Evolutionary conservation across 2,329 filamentous ascomycete species (phyloP).

Genomic region (Juglanconis oblonga): DNA sequence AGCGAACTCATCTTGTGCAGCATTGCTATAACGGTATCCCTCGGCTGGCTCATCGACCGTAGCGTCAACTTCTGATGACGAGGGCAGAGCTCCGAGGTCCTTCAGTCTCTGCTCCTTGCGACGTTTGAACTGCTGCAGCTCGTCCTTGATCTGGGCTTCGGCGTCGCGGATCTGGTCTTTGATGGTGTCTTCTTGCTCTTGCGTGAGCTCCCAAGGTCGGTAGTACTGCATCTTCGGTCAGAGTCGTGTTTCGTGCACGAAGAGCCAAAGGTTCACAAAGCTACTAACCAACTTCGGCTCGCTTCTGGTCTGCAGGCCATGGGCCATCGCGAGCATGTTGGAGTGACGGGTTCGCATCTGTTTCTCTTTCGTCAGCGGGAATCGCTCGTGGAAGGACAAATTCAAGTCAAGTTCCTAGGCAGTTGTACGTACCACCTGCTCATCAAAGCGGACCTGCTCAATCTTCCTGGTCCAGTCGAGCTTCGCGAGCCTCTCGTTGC

Average conservation of each 20-base stretch:
- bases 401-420: background rate
- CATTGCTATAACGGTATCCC: constrained; percentile 35
- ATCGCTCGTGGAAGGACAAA: constrained; percentile 21
- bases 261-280: background rate
- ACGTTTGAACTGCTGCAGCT: constrained; percentile 61
- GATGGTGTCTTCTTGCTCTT: constrained; percentile 68
- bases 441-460: constrained; percentile 74
- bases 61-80: constrained; percentile 29
- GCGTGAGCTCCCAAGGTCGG: constrained; percentile 73
- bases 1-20: constrained; percentile 34
- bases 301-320: constrained; percentile 68
- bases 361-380: background rate
- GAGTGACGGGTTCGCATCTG: constrained; percentile 75
- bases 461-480: constrained; percentile 58
- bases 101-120: constrained; percentile 41
- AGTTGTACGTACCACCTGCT: constrained; percentile 64
- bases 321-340: constrained; percentile 68
- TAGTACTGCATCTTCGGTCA: constrained; percentile 62
- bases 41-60: constrained; percentile 43
- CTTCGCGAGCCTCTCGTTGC: constrained; percentile 62
- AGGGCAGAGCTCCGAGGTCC: constrained; percentile 32
- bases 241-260: background rate
- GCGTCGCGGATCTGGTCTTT: constrained; percentile 66
- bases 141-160: constrained; percentile 60
- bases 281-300: constrained; percentile 72